These are phyloP conservation scores for Cercospora zeina DNA, from an alignment of 2,329 filamentous ascomycete species.

Conservation along the genomic window DNA sequence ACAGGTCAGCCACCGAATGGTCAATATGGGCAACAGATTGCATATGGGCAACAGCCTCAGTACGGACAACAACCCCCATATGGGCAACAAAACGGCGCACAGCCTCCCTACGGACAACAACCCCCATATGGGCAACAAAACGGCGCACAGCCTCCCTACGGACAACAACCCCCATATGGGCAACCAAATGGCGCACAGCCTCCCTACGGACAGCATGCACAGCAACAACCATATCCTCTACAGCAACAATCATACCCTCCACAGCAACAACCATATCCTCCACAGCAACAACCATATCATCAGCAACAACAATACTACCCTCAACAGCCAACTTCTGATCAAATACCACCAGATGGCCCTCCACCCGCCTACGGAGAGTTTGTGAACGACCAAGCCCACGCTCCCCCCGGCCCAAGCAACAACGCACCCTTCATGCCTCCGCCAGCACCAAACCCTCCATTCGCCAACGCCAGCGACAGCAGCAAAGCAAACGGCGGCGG, in stretches of 20 bases:
- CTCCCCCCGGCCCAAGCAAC: not conserved
- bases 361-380: not conserved
- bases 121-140: not conserved
- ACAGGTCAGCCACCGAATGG: not conserved
- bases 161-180: not conserved
- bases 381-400: not conserved
- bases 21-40: not conserved
- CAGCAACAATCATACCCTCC: not conserved
- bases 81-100: no score
- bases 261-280: not conserved
- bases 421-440: not conserved
- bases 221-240: not conserved
- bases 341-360: not conserved
- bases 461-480: not conserved
- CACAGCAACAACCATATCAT: not conserved
- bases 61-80: not conserved
- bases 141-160: not conserved
- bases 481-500: not conserved
- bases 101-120: not conserved
- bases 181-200: no score
- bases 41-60: no score
- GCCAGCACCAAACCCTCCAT: not conserved
- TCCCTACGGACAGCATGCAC: not conserved
- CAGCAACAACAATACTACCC: not conserved
- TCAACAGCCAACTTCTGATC: not conserved